phyloP scores from a whole-genome alignment of 2,329 filamentous ascomycete genomes.

The Alternaria sp. region DNA sequence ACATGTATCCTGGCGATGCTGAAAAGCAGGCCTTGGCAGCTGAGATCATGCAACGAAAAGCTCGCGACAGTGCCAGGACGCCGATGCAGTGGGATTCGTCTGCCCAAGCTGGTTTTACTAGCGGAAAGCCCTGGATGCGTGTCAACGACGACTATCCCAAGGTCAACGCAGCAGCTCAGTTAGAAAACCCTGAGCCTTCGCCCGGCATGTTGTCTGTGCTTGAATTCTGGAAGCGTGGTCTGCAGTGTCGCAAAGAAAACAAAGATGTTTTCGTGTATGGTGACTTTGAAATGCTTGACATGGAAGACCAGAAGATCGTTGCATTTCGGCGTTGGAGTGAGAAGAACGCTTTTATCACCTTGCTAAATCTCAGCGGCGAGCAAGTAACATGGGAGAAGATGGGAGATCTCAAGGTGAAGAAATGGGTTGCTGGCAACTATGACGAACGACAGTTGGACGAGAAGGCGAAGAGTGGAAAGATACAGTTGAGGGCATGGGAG shows the following conservation, averaged over 20 bases:
- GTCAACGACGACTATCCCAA: constrained; percentile 64
- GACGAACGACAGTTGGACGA: constrained; percentile 36
- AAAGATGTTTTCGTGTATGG: constrained; percentile 71
- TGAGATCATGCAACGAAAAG: constrained; percentile 64
- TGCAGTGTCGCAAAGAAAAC: constrained; percentile 65
- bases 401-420: constrained; percentile 35
- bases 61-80: constrained; percentile 71
- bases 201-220: constrained; percentile 59
- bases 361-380: constrained; percentile 48
- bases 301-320: constrained; percentile 49
- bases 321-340: constrained; percentile 45
- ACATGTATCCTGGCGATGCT: constrained; percentile 40
- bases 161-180: constrained; percentile 67
- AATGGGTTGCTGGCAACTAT: constrained; percentile 52
- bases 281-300: constrained; percentile 63
- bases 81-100: constrained; percentile 72
- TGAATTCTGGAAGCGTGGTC: constrained; percentile 67
- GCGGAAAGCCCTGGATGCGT: constrained; percentile 68
- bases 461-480: constrained; percentile 24
- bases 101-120: constrained; percentile 69
- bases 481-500: constrained; percentile 49
- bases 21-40: constrained; percentile 40
- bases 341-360: constrained; percentile 37
- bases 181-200: constrained; percentile 36
- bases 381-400: constrained; percentile 41